Percentiles rank a stretch among this genome's conserved stretches.
phyloP scores from a whole-genome alignment of 1,284 basidiomycete species.

The Boletus sp. region DNA sequence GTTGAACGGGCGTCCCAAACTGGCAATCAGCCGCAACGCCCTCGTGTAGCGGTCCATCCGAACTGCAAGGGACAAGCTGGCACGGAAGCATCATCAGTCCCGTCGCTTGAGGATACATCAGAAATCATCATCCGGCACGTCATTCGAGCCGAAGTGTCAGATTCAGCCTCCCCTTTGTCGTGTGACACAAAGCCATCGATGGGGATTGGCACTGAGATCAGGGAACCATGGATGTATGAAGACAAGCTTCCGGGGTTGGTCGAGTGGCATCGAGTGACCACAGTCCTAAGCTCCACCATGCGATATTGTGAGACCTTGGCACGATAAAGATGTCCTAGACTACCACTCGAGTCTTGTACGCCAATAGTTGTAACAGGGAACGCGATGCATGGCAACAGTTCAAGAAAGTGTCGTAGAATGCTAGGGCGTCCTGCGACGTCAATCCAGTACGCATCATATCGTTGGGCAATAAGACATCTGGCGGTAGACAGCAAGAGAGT shows the following conservation, averaged over 20 bases:
- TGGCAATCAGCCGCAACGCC: slow-evolving; percentile 1
- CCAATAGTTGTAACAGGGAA: background rate
- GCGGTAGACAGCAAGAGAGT: slow-evolving; percentile 1
- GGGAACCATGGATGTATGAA: slow-evolving; percentile 1
- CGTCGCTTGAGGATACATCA: background rate
- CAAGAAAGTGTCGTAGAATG: background rate
- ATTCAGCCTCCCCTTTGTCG: background rate
- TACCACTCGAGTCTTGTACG: background rate
- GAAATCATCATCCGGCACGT: background rate
- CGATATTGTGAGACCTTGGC: background rate
- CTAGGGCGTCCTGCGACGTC: background rate
- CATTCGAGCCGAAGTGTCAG: background rate
- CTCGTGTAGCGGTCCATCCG: background rate
- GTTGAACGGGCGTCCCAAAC: slow-evolving; percentile 6
- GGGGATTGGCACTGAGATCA: background rate
- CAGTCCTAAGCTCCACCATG: background rate
- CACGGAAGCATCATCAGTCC: background rate
- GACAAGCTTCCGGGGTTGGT: background rate
- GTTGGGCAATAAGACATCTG: background rate
- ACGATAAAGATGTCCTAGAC: background rate
- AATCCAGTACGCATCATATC: background rate
- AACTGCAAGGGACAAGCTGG: background rate
- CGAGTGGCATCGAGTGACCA: background rate
- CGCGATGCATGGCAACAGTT: background rate
- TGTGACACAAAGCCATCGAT: background rate